Conservation (phyloP, 2,329 filamentous ascomycete genomes). For the Alternaria angustiovoidea region DNA sequence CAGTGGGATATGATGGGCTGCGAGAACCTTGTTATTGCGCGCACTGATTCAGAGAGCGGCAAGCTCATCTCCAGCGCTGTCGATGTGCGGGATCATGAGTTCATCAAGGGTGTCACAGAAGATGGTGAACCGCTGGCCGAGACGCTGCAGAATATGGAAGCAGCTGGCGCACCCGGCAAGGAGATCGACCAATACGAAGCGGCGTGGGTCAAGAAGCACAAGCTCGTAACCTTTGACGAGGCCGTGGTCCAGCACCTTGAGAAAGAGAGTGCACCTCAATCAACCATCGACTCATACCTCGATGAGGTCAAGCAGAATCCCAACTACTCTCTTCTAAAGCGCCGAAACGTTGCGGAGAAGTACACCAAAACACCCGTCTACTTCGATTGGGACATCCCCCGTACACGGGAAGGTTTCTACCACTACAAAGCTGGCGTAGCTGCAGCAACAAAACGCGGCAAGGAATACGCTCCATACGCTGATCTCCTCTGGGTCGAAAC, state of each 20-base stretch:
- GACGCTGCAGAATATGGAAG: conserved; percentile 88
- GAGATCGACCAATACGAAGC: conserved; percentile 90
- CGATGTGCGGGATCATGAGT: conserved; percentile 95
- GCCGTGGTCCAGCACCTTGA: conserved; percentile 79
- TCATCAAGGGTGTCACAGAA: conserved; percentile 87
- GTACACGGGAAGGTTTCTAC: conserved; percentile 93
- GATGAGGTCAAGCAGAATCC: conserved; percentile 68
- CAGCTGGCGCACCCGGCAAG: conserved; percentile 74
- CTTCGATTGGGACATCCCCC: conserved; percentile 91
- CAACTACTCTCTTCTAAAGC: conserved; percentile 79
- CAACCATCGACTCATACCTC: conserved; percentile 74
- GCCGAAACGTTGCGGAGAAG: conserved; percentile 74
- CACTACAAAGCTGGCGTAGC: conserved; percentile 85
- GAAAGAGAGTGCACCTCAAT: conserved; percentile 68
- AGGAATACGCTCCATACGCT: conserved; percentile 89
- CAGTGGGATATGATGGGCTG: conserved; percentile 99
- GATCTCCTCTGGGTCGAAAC: conserved; percentile 98
- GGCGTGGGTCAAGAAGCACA: conserved; percentile 85
- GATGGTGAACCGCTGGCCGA: conserved; percentile 84
- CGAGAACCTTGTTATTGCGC: conserved; percentile 92
- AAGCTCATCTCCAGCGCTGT: conserved; percentile 89
- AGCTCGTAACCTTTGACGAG: conserved; percentile 90
- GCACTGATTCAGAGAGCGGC: conserved; percentile 94
- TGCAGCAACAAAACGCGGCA: conserved; percentile 90
- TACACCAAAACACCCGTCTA: conserved; percentile 73